Evolutionary conservation across 495 filamentous ascomycete genomes (phyloP).

Genomic region (Aeminium ludgeri): DNA sequence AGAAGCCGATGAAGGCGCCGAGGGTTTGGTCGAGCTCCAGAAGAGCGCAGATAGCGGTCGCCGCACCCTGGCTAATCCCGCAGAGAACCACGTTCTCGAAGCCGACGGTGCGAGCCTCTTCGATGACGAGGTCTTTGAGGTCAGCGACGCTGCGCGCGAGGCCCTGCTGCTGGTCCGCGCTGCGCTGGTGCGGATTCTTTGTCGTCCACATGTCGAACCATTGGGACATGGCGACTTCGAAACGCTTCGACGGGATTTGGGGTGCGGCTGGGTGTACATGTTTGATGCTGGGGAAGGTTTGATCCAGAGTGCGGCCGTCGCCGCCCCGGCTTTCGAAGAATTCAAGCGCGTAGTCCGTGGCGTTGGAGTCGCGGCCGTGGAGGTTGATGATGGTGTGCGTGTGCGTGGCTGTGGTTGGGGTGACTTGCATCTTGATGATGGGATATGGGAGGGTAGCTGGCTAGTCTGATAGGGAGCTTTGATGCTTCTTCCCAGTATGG

Average conservation of each 20-base stretch:
- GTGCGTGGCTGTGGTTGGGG: conserved; percentile 3
- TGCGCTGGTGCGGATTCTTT: conserved; percentile 8
- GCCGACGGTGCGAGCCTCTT: conserved; percentile 9
- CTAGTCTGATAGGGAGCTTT: too few species aligned
- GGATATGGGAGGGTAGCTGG: too few species aligned
- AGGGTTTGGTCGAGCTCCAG: conserved; percentile 1
- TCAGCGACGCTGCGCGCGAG: conserved; percentile 2
- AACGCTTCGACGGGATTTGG: conserved; percentile 6
- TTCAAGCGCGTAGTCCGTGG: conserved; percentile 12
- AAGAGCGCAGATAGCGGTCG: conserved; percentile 14
- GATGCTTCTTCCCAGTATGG: too few species aligned
- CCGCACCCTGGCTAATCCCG: conserved; percentile 20
- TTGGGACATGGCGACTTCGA: conserved; percentile 10
- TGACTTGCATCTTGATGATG: not conserved
- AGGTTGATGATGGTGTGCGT: conserved; percentile 19
- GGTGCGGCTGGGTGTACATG: conserved; percentile 13
- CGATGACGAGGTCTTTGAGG: conserved; percentile 4
- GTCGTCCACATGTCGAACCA: conserved; percentile 21
- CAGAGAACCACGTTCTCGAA: conserved; percentile 11
- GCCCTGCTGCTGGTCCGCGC: conserved; percentile 7
- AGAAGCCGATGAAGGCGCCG: conserved; percentile 18
- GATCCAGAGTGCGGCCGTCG: conserved; percentile 8
- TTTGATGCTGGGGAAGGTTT: conserved; percentile 16
- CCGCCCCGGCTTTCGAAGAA: conserved; percentile 18
- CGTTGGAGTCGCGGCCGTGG: conserved; percentile 18